phyloP scores from a whole-genome alignment of 495 filamentous ascomycete species.

The Neurospora africana region DNA sequence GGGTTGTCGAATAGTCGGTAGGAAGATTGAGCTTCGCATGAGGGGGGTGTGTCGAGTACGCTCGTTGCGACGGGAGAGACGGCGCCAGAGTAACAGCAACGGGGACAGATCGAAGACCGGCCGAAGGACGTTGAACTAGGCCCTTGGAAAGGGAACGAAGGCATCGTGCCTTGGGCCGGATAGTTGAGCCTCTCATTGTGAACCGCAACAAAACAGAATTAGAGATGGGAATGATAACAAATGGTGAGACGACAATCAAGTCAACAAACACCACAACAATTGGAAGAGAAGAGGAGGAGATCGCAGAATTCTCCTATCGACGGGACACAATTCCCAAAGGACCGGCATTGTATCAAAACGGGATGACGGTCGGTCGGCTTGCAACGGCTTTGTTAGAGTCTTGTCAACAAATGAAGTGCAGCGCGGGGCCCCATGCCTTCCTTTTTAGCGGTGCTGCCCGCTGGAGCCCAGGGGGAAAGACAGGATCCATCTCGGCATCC shows the following conservation, averaged over 20 bases:
- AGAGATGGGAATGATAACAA: background rate
- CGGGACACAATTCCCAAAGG: background rate
- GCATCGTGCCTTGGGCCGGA: slow-evolving; percentile 4
- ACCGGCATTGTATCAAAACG: background rate
- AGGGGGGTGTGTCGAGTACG: slow-evolving; percentile 41
- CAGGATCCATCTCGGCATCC: background rate
- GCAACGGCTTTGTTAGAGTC: slow-evolving; percentile 19
- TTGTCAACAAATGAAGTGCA: background rate
- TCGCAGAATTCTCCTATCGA: background rate
- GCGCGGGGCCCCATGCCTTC: background rate
- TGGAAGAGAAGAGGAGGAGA: background rate
- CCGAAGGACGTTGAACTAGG: background rate
- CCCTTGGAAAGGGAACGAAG: background rate
- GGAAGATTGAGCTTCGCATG: slow-evolving; percentile 66
- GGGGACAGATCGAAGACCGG: background rate
- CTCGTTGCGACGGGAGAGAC: slow-evolving; percentile 1
- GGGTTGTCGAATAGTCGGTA: slow-evolving; percentile 75
- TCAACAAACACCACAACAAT: background rate
- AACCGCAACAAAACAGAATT: background rate
- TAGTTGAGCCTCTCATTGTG: slow-evolving; percentile 13
- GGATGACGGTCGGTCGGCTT: slow-evolving; percentile 17
- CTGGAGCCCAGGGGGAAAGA: background rate
- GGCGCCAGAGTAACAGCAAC: background rate
- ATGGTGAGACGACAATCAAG: background rate
- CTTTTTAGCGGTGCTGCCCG: background rate